These are phyloP conservation scores for Entomortierella beljakovae DNA, from an alignment of 192 early-diverging fungal genomes.

Conservation along the genomic window DNA sequence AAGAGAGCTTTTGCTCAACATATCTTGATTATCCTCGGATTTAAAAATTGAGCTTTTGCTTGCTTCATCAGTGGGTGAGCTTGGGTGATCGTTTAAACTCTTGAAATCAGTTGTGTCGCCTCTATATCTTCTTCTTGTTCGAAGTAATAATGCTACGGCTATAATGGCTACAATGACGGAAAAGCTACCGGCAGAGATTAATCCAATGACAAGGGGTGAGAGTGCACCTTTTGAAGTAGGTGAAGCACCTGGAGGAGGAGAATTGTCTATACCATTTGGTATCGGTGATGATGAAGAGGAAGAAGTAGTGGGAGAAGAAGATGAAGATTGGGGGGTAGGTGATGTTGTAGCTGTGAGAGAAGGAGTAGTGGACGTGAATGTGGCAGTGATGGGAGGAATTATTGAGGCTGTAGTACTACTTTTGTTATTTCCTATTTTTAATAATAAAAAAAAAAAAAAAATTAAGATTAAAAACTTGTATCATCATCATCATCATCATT, in stretches of 20 bases:
- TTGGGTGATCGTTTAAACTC: slow-evolving; percentile 32
- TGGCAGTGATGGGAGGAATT: background rate
- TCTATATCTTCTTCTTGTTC: slow-evolving; percentile 25
- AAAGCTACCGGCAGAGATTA: slow-evolving; percentile 34
- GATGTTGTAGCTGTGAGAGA: background rate
- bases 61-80: slow-evolving; percentile 26
- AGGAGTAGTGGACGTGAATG: background rate
- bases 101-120: slow-evolving; percentile 27
- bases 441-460: too few species aligned
- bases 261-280: too few species aligned
- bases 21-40: slow-evolving; percentile 9
- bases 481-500: slow-evolving; percentile 26
- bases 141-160: slow-evolving; percentile 20
- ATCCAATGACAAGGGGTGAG: slow-evolving; percentile 45
- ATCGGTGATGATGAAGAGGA: background rate
- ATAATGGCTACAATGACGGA: slow-evolving; percentile 29
- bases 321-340: background rate
- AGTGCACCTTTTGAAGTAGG: background rate
- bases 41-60: slow-evolving; percentile 26
- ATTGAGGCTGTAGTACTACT: slow-evolving; percentile 1
- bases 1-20: background rate
- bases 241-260: background rate
- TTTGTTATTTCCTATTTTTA: too few species aligned
- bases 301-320: background rate
- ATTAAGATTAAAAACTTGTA: slow-evolving; percentile 15